phyloP scores from a whole-genome alignment of 495 filamentous ascomycete genomes.

The Podospora sp. region DNA sequence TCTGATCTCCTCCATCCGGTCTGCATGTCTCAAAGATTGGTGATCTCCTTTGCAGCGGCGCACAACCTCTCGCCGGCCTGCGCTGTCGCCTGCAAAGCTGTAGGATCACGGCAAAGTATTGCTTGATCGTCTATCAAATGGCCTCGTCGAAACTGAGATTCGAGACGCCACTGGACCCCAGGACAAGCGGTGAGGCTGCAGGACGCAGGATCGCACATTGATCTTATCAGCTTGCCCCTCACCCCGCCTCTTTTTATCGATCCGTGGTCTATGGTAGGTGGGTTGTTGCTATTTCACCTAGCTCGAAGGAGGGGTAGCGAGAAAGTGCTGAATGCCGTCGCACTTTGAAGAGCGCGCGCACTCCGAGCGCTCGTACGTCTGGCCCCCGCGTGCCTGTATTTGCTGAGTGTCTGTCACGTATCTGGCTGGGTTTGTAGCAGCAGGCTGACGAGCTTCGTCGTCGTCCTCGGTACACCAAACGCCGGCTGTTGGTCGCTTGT shows the following conservation, averaged over 20 bases:
- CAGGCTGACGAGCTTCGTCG: neutral
- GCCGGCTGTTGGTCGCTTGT: neutral
- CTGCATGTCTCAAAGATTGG: conserved; percentile 5
- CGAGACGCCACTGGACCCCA: conserved; percentile 10
- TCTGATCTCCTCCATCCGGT: neutral
- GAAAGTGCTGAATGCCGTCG: neutral
- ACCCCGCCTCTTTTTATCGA: conserved; percentile 1
- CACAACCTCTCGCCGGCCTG: neutral
- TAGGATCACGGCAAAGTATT: conserved; percentile 1
- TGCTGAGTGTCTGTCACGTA: neutral
- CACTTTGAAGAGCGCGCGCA: neutral
- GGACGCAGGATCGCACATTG: conserved; percentile 16
- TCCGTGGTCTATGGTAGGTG: conserved; percentile 6
- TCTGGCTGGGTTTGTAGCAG: neutral
- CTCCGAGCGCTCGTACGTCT: neutral
- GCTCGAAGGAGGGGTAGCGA: neutral
- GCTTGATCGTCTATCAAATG: conserved; percentile 20
- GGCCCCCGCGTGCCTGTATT: neutral
- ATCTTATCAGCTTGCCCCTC: conserved; percentile 6
- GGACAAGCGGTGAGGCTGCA: conserved; percentile 25
- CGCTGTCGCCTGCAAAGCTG: neutral
- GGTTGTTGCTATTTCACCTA: no score
- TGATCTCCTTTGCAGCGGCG: conserved; percentile 10
- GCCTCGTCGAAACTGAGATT: conserved; percentile 16
- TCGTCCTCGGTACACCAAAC: neutral